Base-by-base conservation (phyloP, 192 early-diverging fungal species). In the Rhizophagus clarus region DNA sequence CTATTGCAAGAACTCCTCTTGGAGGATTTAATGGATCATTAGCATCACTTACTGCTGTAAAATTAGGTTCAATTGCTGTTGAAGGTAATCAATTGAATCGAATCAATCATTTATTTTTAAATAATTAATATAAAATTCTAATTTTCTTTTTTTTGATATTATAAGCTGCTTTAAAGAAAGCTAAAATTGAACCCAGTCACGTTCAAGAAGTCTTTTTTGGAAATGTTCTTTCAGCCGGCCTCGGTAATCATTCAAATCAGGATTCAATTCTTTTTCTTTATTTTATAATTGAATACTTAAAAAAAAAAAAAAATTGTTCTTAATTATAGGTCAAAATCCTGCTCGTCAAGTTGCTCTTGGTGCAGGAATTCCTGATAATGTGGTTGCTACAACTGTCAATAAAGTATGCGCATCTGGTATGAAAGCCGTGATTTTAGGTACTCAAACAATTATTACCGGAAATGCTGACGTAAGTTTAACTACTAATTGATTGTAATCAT, bases 21-120 rank as follows among this genome's bases (percentile, higher is more conserved):
- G 97, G 97, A 69, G 90, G 93, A 40, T 97, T 98, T 86, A 93
- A 93, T 66, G 97, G 97, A 24, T 93, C 94, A 3, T 89, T 99
- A 24, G 86, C 96, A 37, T 91, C 94, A 45, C 88, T 98, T 75
- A 83, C 90, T 28, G 97, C 97, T 40, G 85, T 88, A 61, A 87
- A 97, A 83, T 93, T 99, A 60, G 97, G 97, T 51, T 88, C 90
- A 62, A 81, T 94, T 75, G 97, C 96, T 31, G 92, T 97, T 87
- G 94, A 96, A 87, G 94, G 91, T 93, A 84, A 68, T 34, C 37
- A 31, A 29, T 29, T 7, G 20, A 37, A 7, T 66, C 28, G 6
- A 40, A 51, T 60, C 63, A 40, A n/a, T 37, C 15, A 68, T 74
- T 12, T 26, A 40, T 32, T 47, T 15, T n/a, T 61, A 26, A 51